These are phyloP conservation scores for Colletotrichum sp. DNA, from an alignment of 2,329 filamentous ascomycete species.

Conservation along the genomic window DNA sequence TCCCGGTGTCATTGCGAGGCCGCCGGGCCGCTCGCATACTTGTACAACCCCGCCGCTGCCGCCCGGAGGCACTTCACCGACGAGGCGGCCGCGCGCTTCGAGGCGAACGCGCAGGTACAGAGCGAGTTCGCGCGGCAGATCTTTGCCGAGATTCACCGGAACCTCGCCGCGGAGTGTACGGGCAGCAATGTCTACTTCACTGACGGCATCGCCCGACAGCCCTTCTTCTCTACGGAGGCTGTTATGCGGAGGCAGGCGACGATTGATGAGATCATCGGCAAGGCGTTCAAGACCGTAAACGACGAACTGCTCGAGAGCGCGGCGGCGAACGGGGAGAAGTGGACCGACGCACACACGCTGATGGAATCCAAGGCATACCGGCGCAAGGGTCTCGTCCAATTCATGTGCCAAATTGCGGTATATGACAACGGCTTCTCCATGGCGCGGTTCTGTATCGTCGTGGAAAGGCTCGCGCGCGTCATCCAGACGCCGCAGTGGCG, in stretches of 20 bases:
- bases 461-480: neutral
- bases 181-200: neutral
- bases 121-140: neutral
- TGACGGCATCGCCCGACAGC: conserved; percentile 4
- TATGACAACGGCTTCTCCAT: conserved; percentile 12
- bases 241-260: neutral
- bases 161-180: neutral
- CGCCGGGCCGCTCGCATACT: conserved; percentile 1
- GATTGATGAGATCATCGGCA: neutral
- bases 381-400: neutral
- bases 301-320: neutral
- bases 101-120: neutral
- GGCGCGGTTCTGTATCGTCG: neutral
- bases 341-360: conserved; percentile 3
- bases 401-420: conserved; percentile 4
- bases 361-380: neutral
- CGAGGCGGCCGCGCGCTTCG: neutral
- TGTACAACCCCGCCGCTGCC: conserved; percentile 20
- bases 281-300: neutral
- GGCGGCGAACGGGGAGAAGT: neutral
- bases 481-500: conserved; percentile 2
- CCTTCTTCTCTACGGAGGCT: neutral
- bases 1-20: conserved; percentile 16
- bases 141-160: neutral
- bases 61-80: conserved; percentile 6